Evolutionary conservation across 2,329 filamentous ascomycete genomes (phyloP), one percentile per base, ranked within the genome.

Genomic region (Colletotrichum zoysiae): DNA sequence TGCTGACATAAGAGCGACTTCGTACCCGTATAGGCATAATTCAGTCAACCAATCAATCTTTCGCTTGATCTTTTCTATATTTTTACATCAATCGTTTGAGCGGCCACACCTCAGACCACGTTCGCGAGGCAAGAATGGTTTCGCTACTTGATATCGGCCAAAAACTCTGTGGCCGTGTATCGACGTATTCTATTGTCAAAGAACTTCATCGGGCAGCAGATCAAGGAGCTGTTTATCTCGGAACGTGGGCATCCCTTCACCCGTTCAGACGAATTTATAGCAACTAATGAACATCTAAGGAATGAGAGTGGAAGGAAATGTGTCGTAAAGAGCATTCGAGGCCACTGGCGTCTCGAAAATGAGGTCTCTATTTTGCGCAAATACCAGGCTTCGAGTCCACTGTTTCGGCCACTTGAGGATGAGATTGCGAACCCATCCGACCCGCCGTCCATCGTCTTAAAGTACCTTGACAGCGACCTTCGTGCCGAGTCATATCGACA

Each of bases 281-380:
- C 20, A 46, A 20, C 42, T 35, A 20, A 35, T n/a, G 23, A 48
- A 33, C 57, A 60, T 18, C 3, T 16, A 60, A 48, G 26, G 40
- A 48, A 60, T 20, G 26, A 48, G 16, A 48, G 16, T 16, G 57
- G 57, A 35, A 16, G 11, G 33, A 48, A 60, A 48, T 60, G 26
- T 4, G 35, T 60, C 42, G 57, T 60, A 5, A 60, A 60, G 57
- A 46, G 40, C 42, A 48, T 60, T 60, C 14, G 23, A 6, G 40
- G 42, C 26, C 40, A 48, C 42, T 44, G 40, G 26, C 40, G 40
- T 48, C 57, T 60, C 5, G 57, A 60, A 48, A 60, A 60, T 12
- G 57, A 60, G 57, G 57, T 23, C 57, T 48, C 57, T 48, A 26
- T 60, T 30, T 26, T 60, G 23, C 57, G 57, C 40, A 60, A 60